A percentile compares a stretch with the other conserved stretches of the same genome.
Conservation (phyloP, 2,329 filamentous ascomycete genomes). For the Verticillium dahliae region DNA sequence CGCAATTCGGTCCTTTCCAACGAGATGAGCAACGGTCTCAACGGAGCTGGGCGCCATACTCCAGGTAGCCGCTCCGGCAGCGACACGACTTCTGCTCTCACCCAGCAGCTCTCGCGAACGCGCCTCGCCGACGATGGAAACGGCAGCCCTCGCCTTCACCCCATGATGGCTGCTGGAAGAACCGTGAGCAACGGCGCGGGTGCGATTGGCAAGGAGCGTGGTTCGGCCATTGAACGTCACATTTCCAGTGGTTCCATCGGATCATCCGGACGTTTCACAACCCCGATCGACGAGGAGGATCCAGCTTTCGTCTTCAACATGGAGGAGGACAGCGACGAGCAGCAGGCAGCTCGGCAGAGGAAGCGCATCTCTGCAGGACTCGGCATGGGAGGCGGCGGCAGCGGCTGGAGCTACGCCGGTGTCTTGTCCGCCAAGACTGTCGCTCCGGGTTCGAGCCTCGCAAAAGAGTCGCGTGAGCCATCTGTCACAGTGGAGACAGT, state of each 20-base stretch:
- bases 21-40: constrained; percentile 34
- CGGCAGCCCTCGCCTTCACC: constrained; percentile 44
- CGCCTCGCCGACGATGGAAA: constrained; percentile 41
- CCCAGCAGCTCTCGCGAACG: constrained; percentile 57
- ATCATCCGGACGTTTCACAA: constrained; percentile 53
- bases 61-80: constrained; percentile 36
- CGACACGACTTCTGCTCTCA: constrained; percentile 51
- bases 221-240: constrained; percentile 46
- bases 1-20: constrained; percentile 56
- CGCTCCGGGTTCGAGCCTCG: constrained; percentile 5
- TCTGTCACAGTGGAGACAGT: constrained; percentile 12
- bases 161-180: constrained; percentile 34
- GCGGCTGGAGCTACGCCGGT: constrained; percentile 16
- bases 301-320: constrained; percentile 59
- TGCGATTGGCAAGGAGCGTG: constrained; percentile 29
- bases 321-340: constrained; percentile 54
- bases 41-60: constrained; percentile 27
- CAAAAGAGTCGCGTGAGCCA: constrained; percentile 12
- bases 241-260: constrained; percentile 53
- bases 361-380: constrained; percentile 43
- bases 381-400: constrained; percentile 17
- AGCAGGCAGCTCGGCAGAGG: constrained; percentile 33
- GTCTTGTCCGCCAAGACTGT: constrained; percentile 5
- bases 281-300: constrained; percentile 60
- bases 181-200: constrained; percentile 30